Base-by-base conservation (phyloP, 805 yeast species). In the Zygosaccharomyces gambellarensis region DNA sequence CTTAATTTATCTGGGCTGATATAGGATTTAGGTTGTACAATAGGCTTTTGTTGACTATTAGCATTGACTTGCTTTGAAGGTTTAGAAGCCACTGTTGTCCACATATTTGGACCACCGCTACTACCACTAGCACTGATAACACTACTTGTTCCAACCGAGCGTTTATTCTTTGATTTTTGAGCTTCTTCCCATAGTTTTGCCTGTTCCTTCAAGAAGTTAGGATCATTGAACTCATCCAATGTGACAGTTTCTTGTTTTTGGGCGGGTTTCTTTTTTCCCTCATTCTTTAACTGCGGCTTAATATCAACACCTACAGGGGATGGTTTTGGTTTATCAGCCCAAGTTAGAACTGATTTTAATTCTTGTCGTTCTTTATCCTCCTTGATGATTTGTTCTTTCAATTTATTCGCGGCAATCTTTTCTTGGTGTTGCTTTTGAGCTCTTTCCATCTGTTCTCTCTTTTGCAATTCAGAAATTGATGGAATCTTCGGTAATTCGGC, bases 101-200 rank as follows among this genome's bases (percentile, higher is more conserved):
- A 64, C n/a, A 56, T 58, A 25, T 54, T 58, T 14, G 19, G 43
- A 17, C 39, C 40, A 30, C 36, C 49, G 17, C 27, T 39, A 23
- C 40, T 39, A 28, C 38, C 47, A 12, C 28, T 30, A 22, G 47
- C 36, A 9, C 68, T 59, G 31, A 73, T 66, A 30, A 79, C 83
- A 64, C 75, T 81, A 57, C 89, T 89, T 83, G 51, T 31, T 22
- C 45, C 29, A 11, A 71, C 57, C 36, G 73, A 68, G 31, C 78
- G 83, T 64, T 74, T 83, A 57, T 89, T 86, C 82, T 79, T 78
- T 43, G 87, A 83, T 62, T 82, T 81, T 64, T 87, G 95, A 49
- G 79, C 74, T 47, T 81, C 85, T 53, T 81, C 67, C 67, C 69
- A 65, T 4, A 66, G 39, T 30, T 57, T 61, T 36, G 56, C 59